Conservation (phyloP, 2,329 filamentous ascomycete genomes). For the Scedosporium dehoogii region DNA sequence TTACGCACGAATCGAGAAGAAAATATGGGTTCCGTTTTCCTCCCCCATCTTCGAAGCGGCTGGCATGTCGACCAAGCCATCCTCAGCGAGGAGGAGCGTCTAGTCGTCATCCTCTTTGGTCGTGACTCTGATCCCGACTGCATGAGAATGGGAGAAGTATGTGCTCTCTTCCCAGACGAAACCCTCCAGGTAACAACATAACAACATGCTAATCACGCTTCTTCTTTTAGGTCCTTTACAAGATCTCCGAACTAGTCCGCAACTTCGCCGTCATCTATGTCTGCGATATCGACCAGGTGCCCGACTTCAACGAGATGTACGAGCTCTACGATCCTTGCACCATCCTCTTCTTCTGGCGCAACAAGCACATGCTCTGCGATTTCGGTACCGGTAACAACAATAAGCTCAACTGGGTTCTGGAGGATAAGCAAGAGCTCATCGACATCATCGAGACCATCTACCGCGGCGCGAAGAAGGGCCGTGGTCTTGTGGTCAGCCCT, state of each 20-base stretch:
- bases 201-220: background rate
- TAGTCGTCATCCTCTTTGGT: conserved; percentile 90
- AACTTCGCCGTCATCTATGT: conserved; percentile 90
- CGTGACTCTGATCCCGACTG: conserved; percentile 70
- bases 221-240: conserved; percentile 81
- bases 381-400: conserved; percentile 98
- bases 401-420: conserved; percentile 86
- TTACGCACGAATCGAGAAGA: background rate
- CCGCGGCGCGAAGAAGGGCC: conserved; percentile 93
- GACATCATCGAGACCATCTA: conserved; percentile 99
- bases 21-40: conserved; percentile 69
- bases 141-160: conserved; percentile 26
- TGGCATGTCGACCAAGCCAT: conserved; percentile 99
- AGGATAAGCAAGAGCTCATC: conserved; percentile 97
- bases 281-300: conserved; percentile 84
- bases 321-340: conserved; percentile 84
- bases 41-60: conserved; percentile 81
- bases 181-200: background rate
- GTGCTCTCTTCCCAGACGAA: background rate
- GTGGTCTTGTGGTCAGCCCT: conserved; percentile 90
- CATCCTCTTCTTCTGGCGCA: conserved; percentile 46
- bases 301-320: conserved; percentile 96
- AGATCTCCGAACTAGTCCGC: conserved; percentile 85
- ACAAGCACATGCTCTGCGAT: conserved; percentile 36
- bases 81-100: conserved; percentile 78